Evolutionary conservation across 192 early-diverging fungal species (phyloP).

Genomic region (Coemansia sp.): DNA sequence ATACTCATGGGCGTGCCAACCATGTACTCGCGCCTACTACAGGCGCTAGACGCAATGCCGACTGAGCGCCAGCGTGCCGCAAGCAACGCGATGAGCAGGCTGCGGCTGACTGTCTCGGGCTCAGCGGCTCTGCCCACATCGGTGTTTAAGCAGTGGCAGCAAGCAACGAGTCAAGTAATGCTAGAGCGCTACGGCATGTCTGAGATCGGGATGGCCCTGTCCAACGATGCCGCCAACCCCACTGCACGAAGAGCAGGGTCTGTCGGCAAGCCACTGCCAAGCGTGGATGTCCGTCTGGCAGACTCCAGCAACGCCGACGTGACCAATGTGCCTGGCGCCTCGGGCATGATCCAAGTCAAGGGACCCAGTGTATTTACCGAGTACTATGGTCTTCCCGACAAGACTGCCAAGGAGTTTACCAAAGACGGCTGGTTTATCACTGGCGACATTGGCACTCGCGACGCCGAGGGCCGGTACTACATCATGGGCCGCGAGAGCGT

Average conservation of each 20-base stretch:
- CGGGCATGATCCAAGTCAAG: conserved; percentile 75
- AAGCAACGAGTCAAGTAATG: conserved; percentile 72
- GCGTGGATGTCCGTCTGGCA: conserved; percentile 64
- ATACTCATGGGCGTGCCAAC: conserved; percentile 92
- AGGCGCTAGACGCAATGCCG: conserved; percentile 58
- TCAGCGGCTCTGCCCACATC: conserved; percentile 74
- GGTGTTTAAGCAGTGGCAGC: conserved; percentile 70
- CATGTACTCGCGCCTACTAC: conserved; percentile 77
- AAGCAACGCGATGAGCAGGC: conserved; percentile 59
- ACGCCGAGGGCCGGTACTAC: conserved; percentile 60
- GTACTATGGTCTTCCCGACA: conserved; percentile 73
- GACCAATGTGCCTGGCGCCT: conserved; percentile 47
- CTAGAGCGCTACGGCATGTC: conserved; percentile 90
- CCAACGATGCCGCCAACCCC: conserved; percentile 53
- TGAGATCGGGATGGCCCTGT: conserved; percentile 90
- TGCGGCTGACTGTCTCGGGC: conserved; percentile 80
- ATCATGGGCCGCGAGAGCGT: conserved; percentile 81
- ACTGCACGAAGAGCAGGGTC: conserved; percentile 53
- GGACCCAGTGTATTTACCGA: conserved; percentile 77
- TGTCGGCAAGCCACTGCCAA: conserved; percentile 77
- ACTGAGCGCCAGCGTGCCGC: conserved; percentile 45
- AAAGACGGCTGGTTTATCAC: conserved; percentile 81
- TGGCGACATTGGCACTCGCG: conserved; percentile 73
- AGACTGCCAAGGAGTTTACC: conserved; percentile 71
- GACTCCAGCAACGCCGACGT: conserved; percentile 57